Percentiles rank a stretch among this genome's conserved stretches.
phyloP scores from a whole-genome alignment of 2,329 filamentous ascomycete genomes.

The Exophiala bonariae region DNA sequence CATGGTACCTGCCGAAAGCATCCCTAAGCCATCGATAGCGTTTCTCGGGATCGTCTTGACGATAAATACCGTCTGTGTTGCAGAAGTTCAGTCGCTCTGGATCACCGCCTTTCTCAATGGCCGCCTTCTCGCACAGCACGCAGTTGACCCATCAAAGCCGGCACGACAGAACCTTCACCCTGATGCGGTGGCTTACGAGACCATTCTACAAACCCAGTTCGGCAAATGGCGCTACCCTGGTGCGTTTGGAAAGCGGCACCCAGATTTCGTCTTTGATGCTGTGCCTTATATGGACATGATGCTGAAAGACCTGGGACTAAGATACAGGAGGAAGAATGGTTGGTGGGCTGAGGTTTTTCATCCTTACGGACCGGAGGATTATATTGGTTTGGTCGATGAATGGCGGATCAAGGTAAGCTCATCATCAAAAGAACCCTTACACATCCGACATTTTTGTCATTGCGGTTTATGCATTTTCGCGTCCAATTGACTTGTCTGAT shows the following conservation, averaged over 20 bases:
- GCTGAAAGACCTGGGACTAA: slow-evolving; percentile 64
- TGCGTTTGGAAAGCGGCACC: slow-evolving; percentile 62
- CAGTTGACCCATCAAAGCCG: neutral
- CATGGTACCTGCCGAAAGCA: slow-evolving; percentile 39
- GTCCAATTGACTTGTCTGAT: too few species aligned
- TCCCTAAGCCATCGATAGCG: slow-evolving; percentile 42
- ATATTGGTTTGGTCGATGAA: slow-evolving; percentile 41
- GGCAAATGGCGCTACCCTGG: slow-evolving; percentile 68
- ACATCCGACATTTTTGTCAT: too few species aligned
- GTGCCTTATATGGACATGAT: slow-evolving; percentile 73
- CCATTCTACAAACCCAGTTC: slow-evolving; percentile 66
- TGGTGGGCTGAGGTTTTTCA: slow-evolving; percentile 34
- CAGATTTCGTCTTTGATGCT: slow-evolving; percentile 75
- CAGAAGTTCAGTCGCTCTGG: slow-evolving; percentile 57
- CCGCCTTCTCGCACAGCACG: slow-evolving; percentile 36
- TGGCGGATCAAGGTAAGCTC: slow-evolving; percentile 24
- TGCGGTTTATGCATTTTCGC: too few species aligned
- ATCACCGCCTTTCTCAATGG: slow-evolving; percentile 63
- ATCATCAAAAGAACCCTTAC: too few species aligned
- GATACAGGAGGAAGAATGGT: slow-evolving; percentile 37
- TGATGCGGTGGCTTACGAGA: slow-evolving; percentile 50
- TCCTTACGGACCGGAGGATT: slow-evolving; percentile 43
- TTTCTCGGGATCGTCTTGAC: slow-evolving; percentile 50
- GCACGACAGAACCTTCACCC: slow-evolving; percentile 22
- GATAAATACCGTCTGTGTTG: slow-evolving; percentile 45